A percentile compares a stretch with the other conserved stretches of the same genome.
These are phyloP conservation scores for Xylariaceae sp. DNA, from an alignment of 2,329 filamentous ascomycete genomes.

Conservation along the genomic window DNA sequence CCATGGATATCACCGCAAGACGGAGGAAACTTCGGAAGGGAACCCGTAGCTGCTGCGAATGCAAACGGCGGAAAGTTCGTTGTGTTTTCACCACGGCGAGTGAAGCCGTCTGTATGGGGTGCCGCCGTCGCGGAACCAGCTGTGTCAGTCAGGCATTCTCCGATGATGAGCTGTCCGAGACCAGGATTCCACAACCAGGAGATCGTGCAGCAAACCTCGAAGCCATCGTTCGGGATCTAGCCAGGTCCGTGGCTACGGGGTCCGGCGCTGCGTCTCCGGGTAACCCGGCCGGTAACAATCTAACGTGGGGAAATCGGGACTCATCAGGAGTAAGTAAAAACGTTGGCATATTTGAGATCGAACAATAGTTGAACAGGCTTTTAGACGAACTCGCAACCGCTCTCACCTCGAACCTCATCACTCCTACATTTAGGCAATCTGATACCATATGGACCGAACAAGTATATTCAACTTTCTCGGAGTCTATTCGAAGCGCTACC, in stretches of 20 bases:
- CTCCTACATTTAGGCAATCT: neutral
- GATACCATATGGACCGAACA: neutral
- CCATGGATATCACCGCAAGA: slow-evolving; percentile 19
- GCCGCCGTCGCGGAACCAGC: slow-evolving; percentile 37
- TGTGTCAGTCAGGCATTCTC: slow-evolving; percentile 47
- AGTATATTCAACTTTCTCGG: slow-evolving; percentile 3
- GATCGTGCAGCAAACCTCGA: too few species aligned
- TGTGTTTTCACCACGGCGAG: slow-evolving; percentile 40
- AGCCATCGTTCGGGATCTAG: too few species aligned
- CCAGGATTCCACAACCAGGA: slow-evolving; percentile 3
- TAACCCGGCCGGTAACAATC: neutral
- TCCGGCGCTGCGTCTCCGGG: slow-evolving; percentile 25
- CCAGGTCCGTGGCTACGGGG: slow-evolving; percentile 11
- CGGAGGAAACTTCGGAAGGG: slow-evolving; percentile 46
- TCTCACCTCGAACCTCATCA: neutral
- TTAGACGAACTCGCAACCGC: neutral
- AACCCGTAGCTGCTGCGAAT: slow-evolving; percentile 55
- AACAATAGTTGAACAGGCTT: neutral
- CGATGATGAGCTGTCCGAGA: slow-evolving; percentile 25
- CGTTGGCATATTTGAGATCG: neutral
- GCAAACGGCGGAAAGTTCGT: slow-evolving; percentile 49
- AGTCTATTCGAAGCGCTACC: slow-evolving; percentile 22
- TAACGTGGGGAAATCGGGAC: too few species aligned
- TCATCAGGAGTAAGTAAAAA: neutral
- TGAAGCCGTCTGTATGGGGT: slow-evolving; percentile 41